phyloP scores from a whole-genome alignment of 2,329 filamentous ascomycete species.

The Knufia petricola region DNA sequence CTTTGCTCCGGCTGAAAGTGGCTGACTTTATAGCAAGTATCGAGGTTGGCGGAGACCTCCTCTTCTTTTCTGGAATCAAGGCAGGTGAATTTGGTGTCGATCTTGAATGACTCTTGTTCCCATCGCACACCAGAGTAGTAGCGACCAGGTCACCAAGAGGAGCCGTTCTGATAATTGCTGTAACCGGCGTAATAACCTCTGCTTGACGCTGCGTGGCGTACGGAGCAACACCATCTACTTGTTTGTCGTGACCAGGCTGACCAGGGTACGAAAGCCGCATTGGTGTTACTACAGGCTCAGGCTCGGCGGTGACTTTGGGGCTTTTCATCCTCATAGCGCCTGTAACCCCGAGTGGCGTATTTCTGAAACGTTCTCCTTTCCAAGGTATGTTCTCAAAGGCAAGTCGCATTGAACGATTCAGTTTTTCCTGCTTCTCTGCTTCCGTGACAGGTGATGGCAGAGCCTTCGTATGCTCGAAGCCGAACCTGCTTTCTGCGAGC shows the following conservation, averaged over 20 bases:
- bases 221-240: not conserved
- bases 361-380: conserved; percentile 6
- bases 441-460: conserved; percentile 1
- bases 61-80: not conserved
- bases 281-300: conserved; percentile 3
- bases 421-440: conserved; percentile 8
- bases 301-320: conserved; percentile 3
- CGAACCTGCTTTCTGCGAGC: not conserved
- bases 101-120: not conserved
- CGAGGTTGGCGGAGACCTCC: not conserved
- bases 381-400: conserved; percentile 8
- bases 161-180: not conserved
- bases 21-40: not conserved
- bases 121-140: not conserved
- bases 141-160: not conserved
- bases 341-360: conserved; percentile 3
- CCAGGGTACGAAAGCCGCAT: not conserved
- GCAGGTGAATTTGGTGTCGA: conserved; percentile 1
- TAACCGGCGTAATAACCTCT: not conserved
- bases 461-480: not conserved
- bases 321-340: conserved; percentile 9
- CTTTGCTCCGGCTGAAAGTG: not conserved
- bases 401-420: conserved; percentile 2
- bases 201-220: not conserved
- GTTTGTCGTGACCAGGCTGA: not conserved